Conservation (phyloP, 2,329 filamentous ascomycete species). For the Clarireedia hainanense region DNA sequence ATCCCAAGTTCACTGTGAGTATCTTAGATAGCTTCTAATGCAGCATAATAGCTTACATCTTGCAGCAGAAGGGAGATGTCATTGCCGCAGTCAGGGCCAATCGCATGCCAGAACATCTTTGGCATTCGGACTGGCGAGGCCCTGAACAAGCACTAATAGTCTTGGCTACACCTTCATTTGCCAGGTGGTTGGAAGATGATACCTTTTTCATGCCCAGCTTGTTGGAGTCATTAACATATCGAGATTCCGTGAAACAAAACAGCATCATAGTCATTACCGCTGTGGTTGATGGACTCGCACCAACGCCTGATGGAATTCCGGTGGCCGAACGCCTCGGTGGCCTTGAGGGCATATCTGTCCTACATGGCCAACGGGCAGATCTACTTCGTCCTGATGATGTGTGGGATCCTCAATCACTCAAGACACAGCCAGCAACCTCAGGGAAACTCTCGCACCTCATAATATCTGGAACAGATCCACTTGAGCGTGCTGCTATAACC, state of each 20-base stretch:
- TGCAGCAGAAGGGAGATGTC: conserved; percentile 3
- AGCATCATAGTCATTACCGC: conserved; percentile 39
- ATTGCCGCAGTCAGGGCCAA: background rate
- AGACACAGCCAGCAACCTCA: background rate
- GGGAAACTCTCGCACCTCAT: conserved; percentile 18
- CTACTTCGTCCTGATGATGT: conserved; percentile 29
- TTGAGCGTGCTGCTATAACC: conserved; percentile 16
- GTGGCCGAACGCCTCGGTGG: conserved; percentile 2
- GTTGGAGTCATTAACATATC: conserved; percentile 13
- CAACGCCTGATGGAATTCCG: conserved; percentile 7
- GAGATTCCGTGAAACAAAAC: background rate
- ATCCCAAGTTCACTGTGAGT: conserved; percentile 6
- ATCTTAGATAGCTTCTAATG: background rate
- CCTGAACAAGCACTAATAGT: conserved; percentile 23
- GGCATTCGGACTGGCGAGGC: background rate
- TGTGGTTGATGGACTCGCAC: conserved; percentile 47
- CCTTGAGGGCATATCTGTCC: conserved; percentile 41
- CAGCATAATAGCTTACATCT: background rate
- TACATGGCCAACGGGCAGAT: conserved; percentile 35
- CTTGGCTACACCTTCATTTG: conserved; percentile 28
- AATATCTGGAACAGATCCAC: conserved; percentile 11
- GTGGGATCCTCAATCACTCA: background rate
- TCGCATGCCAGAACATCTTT: background rate
- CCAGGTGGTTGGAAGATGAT: conserved; percentile 25
- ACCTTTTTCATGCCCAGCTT: conserved; percentile 22